Conservation (phyloP, 2,329 filamentous ascomycete genomes). For the Colletotrichum tropicale region DNA sequence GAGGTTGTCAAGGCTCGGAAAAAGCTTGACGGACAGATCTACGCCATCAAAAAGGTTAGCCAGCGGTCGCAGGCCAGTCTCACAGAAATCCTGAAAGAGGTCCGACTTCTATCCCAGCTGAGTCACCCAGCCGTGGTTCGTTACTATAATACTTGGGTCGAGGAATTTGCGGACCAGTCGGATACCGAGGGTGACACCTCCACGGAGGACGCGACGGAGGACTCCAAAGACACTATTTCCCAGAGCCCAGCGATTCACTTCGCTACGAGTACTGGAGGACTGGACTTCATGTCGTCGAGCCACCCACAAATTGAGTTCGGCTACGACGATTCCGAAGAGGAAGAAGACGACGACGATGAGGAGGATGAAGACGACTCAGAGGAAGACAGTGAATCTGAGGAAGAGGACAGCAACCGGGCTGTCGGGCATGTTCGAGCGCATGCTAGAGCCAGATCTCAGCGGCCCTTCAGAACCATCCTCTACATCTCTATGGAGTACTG, state of each 20-base stretch:
- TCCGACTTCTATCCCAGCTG: conserved; percentile 86
- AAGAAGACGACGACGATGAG: conserved; percentile 39
- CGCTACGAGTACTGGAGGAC: conserved; percentile 74
- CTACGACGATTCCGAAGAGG: conserved; percentile 57
- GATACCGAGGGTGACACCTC: conserved; percentile 64
- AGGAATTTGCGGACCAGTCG: conserved; percentile 64
- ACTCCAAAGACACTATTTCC: conserved; percentile 45
- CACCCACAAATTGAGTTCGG: conserved; percentile 80
- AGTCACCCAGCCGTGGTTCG: conserved; percentile 88
- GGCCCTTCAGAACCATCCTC: conserved; percentile 72
- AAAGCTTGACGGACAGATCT: conserved; percentile 87
- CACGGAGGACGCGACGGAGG: conserved; percentile 45
- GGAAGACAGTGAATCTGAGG: conserved; percentile 44
- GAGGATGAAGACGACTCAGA: conserved; percentile 45
- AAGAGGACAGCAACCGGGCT: conserved; percentile 30
- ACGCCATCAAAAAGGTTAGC: conserved; percentile 96
- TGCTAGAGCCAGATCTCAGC: conserved; percentile 38
- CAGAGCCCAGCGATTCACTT: conserved; percentile 60
- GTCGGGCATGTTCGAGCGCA: conserved; percentile 23
- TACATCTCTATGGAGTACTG: conserved; percentile 99
- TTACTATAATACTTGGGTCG: conserved; percentile 95
- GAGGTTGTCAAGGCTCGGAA: conserved; percentile 96
- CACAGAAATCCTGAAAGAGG: conserved; percentile 83
- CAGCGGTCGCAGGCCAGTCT: conserved; percentile 80
- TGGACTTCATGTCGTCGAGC: conserved; percentile 93